Base-by-base conservation (phyloP, 441 rosid genomes). In the Eutrema salsugineum region DNA sequence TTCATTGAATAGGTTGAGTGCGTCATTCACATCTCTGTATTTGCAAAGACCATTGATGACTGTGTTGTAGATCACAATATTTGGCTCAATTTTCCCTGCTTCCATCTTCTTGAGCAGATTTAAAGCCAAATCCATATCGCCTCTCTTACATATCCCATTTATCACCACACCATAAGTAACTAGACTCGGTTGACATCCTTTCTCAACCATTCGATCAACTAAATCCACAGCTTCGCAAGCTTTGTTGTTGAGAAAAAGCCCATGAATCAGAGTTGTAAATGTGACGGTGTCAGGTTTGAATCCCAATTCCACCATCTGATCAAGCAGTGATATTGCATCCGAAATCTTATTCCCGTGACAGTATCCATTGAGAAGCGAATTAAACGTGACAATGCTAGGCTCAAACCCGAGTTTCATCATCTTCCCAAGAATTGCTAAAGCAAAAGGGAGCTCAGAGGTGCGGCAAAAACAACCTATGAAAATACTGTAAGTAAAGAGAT, bases 371-470 rank as follows among this genome's bases (percentile, higher is more conserved):
- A 61, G 51, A 3, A 61, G 50, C 9, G 66, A n/a, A 1, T 0
- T 0, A 61, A 61, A 24, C 66, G 51, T 61, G 15, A 61, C 66
- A 9, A 40, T 24, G 5, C 1, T 0, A 0, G 65, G 65, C 1
- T 42, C 38, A 24, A 42, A 60, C 0, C 66, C 78, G 1, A 36
- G 32, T 49, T 78, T 73, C 20, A 69, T 20, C 38, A 50, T 60
- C 57, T 50, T 78, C 8, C 75, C 81, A 11, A 68, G 55, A 49
- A 68, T 2, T 8, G 72, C 57, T 49, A 69, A 33, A 63, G 70
- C 40, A 32, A 24, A 28, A 68, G 63, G 10, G 49, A 32, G 24
- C 0, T 63, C 6, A 30, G 22, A 6, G 36, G 16, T 0, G 3
- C 44, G 28, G 48, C 72, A 78, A 5, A 63, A 73, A 38, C 55